Evolutionary conservation across 306 rosid species (phyloP).

Genomic region (Morella rubra): DNA sequence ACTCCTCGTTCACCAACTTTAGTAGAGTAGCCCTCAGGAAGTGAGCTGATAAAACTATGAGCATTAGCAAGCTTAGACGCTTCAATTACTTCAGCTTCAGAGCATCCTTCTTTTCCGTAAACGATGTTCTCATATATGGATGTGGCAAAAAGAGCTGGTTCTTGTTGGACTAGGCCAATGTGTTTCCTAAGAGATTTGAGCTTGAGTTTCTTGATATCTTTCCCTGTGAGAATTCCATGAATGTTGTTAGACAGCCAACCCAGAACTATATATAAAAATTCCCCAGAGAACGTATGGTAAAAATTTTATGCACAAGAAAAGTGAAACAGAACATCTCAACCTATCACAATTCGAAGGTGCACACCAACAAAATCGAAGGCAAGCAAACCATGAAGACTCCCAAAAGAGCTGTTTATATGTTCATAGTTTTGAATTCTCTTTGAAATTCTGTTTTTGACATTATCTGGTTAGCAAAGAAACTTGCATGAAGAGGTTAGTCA

Average conservation of each 20-base stretch:
- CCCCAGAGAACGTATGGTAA: neutral
- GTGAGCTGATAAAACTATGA: constrained; percentile 71
- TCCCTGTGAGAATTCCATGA: constrained; percentile 56
- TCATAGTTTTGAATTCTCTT: neutral
- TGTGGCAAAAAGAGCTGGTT: constrained; percentile 91
- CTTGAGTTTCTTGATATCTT: constrained; percentile 68
- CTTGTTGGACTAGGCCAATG: constrained; percentile 93
- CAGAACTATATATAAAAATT: neutral
- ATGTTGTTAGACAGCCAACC: constrained; percentile 18
- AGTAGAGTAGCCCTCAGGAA: constrained; percentile 95
- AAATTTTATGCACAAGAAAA: neutral
- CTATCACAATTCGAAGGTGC: no score
- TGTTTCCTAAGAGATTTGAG: constrained; percentile 77
- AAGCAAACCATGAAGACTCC: no score
- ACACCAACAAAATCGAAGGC: no score
- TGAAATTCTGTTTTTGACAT: neutral
- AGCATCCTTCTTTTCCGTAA: constrained; percentile 85
- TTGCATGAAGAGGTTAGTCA: neutral
- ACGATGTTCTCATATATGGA: constrained; percentile 79
- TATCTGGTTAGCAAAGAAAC: neutral
- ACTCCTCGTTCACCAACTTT: constrained; percentile 93
- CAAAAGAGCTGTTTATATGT: neutral
- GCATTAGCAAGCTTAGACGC: constrained; percentile 95
- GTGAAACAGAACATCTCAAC: neutral
- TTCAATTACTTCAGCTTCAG: constrained; percentile 81